A percentile compares a stretch with the other conserved stretches of the same genome.
Evolutionary conservation across 2,329 filamentous ascomycete species (phyloP).

Genomic region (Exophiala sp.): DNA sequence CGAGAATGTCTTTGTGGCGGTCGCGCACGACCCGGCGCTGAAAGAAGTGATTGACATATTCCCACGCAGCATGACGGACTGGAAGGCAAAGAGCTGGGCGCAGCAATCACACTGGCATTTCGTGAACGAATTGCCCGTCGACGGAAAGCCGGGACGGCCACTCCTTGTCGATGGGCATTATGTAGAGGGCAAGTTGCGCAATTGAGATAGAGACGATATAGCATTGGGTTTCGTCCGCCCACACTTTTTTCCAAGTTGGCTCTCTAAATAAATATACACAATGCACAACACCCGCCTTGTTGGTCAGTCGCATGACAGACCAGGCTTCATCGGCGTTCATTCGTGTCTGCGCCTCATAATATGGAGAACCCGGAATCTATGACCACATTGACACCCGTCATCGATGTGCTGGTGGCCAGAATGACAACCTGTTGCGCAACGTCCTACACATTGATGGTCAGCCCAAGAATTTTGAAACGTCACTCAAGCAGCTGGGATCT

Average conservation of each 20-base stretch:
- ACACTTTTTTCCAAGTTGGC: too few relatives aligned
- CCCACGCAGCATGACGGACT: conserved; percentile 25
- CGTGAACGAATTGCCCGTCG: conserved; percentile 2
- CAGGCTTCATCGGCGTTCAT: too few relatives aligned
- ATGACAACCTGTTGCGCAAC: conserved; percentile 30
- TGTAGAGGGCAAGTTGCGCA: background rate
- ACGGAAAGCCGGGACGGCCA: background rate
- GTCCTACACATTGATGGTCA: conserved; percentile 26
- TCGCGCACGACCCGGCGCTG: conserved; percentile 30
- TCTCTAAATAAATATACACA: too few relatives aligned
- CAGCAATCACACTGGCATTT: conserved; percentile 1
- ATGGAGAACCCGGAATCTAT: conserved; percentile 29
- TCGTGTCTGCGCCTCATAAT: conserved; percentile 16
- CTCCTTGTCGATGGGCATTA: background rate
- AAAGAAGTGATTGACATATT: conserved; percentile 27
- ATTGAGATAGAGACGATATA: too few relatives aligned
- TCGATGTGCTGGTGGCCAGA: conserved; percentile 25
- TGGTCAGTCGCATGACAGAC: too few relatives aligned
- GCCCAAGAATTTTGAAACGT: too few relatives aligned
- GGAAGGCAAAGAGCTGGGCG: conserved; percentile 17
- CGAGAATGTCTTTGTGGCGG: conserved; percentile 26
- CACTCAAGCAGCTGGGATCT: too few relatives aligned
- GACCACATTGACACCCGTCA: conserved; percentile 30
- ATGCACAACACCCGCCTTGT: too few relatives aligned
- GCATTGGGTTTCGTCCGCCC: too few relatives aligned